Evolutionary conservation across 176 grass and related monocot species (phyloP).

Genomic region (Elymus sibiricus): DNA sequence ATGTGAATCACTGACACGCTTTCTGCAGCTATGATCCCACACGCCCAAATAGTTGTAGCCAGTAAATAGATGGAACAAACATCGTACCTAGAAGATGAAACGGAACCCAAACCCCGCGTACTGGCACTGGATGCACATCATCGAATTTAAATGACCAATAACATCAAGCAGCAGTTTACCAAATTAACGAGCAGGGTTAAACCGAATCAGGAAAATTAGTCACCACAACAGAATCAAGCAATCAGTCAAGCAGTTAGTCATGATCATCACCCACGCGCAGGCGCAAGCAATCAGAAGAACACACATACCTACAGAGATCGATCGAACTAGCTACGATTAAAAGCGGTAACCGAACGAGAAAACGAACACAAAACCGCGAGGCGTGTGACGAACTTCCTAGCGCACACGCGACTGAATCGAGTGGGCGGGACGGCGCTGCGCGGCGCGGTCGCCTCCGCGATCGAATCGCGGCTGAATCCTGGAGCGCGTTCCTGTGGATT

Average conservation of each 20-base stretch:
- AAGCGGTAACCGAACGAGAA: neutral
- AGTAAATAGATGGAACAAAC: neutral
- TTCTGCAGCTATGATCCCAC: neutral
- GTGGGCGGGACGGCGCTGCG: neutral
- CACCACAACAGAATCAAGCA: neutral
- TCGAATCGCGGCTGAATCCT: conserved; percentile 10
- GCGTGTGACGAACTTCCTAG: conserved; percentile 58
- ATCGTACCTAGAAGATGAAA: neutral
- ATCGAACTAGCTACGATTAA: neutral
- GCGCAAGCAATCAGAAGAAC: conserved; percentile 6
- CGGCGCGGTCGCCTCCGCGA: neutral
- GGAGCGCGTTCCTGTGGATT: neutral
- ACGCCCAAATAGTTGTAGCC: neutral
- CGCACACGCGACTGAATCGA: conserved; percentile 34
- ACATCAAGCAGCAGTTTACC: neutral
- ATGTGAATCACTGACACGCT: neutral
- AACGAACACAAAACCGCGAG: conserved; percentile 30
- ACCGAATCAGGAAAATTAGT: neutral
- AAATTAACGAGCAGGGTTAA: neutral
- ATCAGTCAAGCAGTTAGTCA: neutral
- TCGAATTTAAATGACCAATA: neutral
- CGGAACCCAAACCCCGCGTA: neutral
- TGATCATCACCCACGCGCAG: neutral
- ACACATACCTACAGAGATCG: conserved; percentile 28
- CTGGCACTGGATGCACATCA: neutral